A percentile compares a stretch with the other conserved stretches of the same genome.
Conservation (phyloP, 192 early-diverging fungal genomes). For the Blastocladiella britannica region DNA sequence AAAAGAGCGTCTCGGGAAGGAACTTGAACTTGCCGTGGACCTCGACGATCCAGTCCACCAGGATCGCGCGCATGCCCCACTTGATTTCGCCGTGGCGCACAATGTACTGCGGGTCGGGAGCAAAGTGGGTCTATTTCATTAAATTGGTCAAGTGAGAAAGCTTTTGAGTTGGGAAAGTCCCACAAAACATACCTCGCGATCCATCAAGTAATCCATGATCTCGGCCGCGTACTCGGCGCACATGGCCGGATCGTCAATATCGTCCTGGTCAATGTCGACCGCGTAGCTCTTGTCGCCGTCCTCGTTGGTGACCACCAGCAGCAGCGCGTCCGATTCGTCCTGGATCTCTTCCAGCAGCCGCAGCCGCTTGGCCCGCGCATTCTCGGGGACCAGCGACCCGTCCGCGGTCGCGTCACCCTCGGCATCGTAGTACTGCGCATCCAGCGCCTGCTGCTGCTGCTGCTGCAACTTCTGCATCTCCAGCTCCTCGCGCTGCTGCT, state of each 20-base stretch:
- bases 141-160: not conserved
- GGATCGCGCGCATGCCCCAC: slow-evolving; percentile 79
- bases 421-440: too few species aligned
- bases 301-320: too few species aligned
- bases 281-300: too few species aligned
- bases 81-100: slow-evolving; percentile 58
- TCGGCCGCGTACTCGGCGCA: slow-evolving; percentile 81
- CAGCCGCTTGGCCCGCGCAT: too few species aligned
- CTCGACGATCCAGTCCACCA: slow-evolving; percentile 93
- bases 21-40: slow-evolving; percentile 76
- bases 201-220: slow-evolving; percentile 72
- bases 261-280: slow-evolving; percentile 52
- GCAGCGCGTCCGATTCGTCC: too few species aligned
- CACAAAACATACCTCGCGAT: slow-evolving; percentile 33
- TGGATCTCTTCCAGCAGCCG: too few species aligned
- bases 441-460: too few species aligned
- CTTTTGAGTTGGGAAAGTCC: not conserved
- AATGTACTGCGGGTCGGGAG: slow-evolving; percentile 68
- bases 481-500: too few species aligned
- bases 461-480: too few species aligned
- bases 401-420: too few species aligned
- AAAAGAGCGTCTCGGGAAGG: slow-evolving; percentile 81
- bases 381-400: too few species aligned
- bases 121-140: not conserved
- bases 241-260: slow-evolving; percentile 69